Base-by-base conservation (phyloP, 768 basidiomycete genomes). In the Rhizopogon vinicolor region DNA sequence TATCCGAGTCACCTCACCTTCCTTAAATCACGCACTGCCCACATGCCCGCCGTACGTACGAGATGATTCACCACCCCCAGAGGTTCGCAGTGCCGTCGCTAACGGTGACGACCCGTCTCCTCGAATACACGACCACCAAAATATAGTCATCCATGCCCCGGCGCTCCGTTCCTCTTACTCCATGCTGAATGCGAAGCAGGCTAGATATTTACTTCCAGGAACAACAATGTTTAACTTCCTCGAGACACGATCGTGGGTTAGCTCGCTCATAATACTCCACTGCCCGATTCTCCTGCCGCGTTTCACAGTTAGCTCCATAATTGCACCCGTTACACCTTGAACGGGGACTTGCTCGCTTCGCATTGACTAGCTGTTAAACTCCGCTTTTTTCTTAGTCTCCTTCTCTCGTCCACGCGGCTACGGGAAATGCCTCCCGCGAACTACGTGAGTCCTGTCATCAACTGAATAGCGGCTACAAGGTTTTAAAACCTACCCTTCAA, bases 211-310 rank as follows among this genome's bases (percentile, higher is more conserved):
- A 3, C 33, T 19, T 16, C 22, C 50, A 40, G 42, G 19, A 13
- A 42, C 18, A 16, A 25, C 37, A 16, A 3, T 3, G 12, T 43
- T 37, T 25, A 51, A 10, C 50, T 51, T 51, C 42, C 31, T 53
- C 41, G 39, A 52, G 41, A 52, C 51, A 41, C 51, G 51, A 52
- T 39, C 51, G 51, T 52, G 51, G 51, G 51, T 22, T 52, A 51
- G 25, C 37, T 18, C 16, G 51, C 22, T 41, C 50, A 43, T 43
- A n/a, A 10, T 10, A 33, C 31, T 8, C 31, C 31, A 33, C 22
- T 22, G 22, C 22, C 42, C 14, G 22, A 44, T 13, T 25, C 0
- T 2, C 22, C 22, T 44, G 41, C 41, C 41, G 41, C 41, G 41
- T 42, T 25, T 9, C 18, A 19, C 19, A 19, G 10, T 10, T 19